phyloP scores from a whole-genome alignment of 2,329 filamentous ascomycete species.

The Lasiodiplodia sp. region DNA sequence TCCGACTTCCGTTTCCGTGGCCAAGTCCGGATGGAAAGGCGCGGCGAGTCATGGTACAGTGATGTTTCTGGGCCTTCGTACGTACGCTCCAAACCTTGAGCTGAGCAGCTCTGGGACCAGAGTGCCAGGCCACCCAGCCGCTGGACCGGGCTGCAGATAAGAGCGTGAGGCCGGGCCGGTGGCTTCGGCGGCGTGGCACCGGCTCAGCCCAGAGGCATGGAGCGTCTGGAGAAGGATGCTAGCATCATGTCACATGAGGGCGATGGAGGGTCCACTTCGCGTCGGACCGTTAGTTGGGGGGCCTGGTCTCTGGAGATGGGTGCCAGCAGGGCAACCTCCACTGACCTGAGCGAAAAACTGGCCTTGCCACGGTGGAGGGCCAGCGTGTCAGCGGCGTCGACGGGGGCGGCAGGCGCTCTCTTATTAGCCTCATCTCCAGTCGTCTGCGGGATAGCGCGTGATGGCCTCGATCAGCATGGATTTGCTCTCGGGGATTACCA shows the following conservation, averaged over 20 bases:
- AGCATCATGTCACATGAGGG: constrained; percentile 16
- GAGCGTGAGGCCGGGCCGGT: neutral
- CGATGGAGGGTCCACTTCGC: constrained; percentile 25
- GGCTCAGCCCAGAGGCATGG: neutral
- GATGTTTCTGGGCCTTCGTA: constrained; percentile 22
- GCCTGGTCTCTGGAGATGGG: constrained; percentile 20
- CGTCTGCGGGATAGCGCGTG: constrained; percentile 22
- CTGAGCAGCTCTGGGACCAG: neutral
- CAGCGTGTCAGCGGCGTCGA: constrained; percentile 11
- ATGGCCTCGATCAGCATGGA: constrained; percentile 26
- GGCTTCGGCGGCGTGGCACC: constrained; percentile 13
- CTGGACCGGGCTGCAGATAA: constrained; percentile 8
- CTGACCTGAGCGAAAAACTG: neutral
- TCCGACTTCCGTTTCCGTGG: constrained; percentile 7
- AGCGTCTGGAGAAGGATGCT: neutral
- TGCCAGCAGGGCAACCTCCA: constrained; percentile 10
- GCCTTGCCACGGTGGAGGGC: neutral
- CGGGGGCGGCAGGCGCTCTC: constrained; percentile 11
- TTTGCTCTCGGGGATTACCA: constrained; percentile 18
- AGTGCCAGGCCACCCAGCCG: neutral
- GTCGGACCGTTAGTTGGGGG: constrained; percentile 28
- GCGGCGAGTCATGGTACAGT: constrained; percentile 15
- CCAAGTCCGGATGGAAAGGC: constrained; percentile 9
- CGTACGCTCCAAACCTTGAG: constrained; percentile 19
- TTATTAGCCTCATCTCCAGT: constrained; percentile 18